A percentile compares a stretch with the other conserved stretches of the same genome.
Conservation (phyloP, 2,329 filamentous ascomycete genomes). For the Microcyclospora tardicrescens region DNA sequence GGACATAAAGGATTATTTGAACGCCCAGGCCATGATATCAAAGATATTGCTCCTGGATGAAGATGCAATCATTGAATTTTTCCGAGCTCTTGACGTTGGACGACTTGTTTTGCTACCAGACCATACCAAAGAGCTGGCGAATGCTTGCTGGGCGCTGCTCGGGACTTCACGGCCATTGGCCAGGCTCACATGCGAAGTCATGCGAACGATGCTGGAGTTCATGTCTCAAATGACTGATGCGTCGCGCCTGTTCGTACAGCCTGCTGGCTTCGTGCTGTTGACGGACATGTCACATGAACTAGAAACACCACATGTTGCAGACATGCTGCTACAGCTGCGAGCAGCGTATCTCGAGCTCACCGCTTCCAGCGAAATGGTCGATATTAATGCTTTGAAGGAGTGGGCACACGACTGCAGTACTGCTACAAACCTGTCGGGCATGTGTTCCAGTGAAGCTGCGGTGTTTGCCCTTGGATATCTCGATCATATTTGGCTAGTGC, state of each 20-base stretch:
- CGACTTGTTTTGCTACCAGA: background rate
- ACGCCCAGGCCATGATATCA: background rate
- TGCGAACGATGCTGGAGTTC: too few relatives aligned
- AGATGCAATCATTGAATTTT: background rate
- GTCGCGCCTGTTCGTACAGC: too few relatives aligned
- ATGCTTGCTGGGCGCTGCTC: too few relatives aligned
- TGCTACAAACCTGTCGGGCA: slow-evolving; percentile 7
- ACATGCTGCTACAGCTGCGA: slow-evolving; percentile 6
- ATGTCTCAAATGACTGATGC: too few relatives aligned
- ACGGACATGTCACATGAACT: background rate
- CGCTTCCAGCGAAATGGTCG: too few relatives aligned
- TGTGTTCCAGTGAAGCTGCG: slow-evolving; percentile 18
- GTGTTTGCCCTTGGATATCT: slow-evolving; percentile 13
- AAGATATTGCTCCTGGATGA: background rate
- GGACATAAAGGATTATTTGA: background rate
- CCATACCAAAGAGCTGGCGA: background rate
- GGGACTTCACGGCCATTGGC: too few relatives aligned
- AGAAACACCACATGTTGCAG: background rate
- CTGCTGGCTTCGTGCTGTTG: background rate
- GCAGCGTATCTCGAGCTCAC: slow-evolving; percentile 6
- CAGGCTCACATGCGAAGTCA: too few relatives aligned
- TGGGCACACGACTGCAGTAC: too few relatives aligned
- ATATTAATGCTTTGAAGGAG: too few relatives aligned
- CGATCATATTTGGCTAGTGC: slow-evolving; percentile 6
- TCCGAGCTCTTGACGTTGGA: background rate